A percentile compares a stretch with the other conserved stretches of the same genome.
Conservation (phyloP, 805 yeast species). For the Starmerella bombicola region DNA sequence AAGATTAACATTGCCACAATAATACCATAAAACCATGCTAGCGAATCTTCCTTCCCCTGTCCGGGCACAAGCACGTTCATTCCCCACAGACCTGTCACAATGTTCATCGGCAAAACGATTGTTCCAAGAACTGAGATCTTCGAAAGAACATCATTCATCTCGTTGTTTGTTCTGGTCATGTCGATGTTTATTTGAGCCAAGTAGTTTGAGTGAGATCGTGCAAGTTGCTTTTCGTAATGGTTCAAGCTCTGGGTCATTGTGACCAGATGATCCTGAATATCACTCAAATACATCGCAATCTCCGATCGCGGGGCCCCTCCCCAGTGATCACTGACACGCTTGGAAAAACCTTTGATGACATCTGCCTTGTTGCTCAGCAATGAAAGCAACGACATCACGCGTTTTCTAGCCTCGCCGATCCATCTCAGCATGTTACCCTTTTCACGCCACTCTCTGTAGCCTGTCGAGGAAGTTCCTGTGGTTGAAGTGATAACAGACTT, state of each 20-base stretch:
- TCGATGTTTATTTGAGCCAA: slow-evolving; percentile 94
- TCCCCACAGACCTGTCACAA: slow-evolving; percentile 96
- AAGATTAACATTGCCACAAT: slow-evolving; percentile 24
- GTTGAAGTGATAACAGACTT: slow-evolving; percentile 21
- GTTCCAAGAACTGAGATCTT: slow-evolving; percentile 90
- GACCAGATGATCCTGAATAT: slow-evolving; percentile 93
- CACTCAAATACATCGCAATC: slow-evolving; percentile 89
- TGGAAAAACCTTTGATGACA: slow-evolving; percentile 91
- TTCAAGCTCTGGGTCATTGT: slow-evolving; percentile 94
- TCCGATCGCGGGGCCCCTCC: slow-evolving; percentile 68
- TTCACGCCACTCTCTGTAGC: slow-evolving; percentile 62
- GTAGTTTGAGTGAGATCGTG: slow-evolving; percentile 91
- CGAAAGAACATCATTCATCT: slow-evolving; percentile 91
- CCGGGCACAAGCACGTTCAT: slow-evolving; percentile 98
- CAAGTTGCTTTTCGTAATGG: slow-evolving; percentile 86
- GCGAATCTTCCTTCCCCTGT: slow-evolving; percentile 44
- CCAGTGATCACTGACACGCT: slow-evolving; percentile 78
- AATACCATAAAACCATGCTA: slow-evolving; percentile 50
- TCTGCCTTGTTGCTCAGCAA: slow-evolving; percentile 88
- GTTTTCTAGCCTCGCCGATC: slow-evolving; percentile 88
- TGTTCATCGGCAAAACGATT: slow-evolving; percentile 86
- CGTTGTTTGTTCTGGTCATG: slow-evolving; percentile 93
- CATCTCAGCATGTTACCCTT: slow-evolving; percentile 91
- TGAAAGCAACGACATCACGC: slow-evolving; percentile 82
- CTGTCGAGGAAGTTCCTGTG: slow-evolving; percentile 29